These are phyloP conservation scores for Nitzschia sp. DNA, from an alignment of 108 stramenopile species.

Conservation along the genomic window DNA sequence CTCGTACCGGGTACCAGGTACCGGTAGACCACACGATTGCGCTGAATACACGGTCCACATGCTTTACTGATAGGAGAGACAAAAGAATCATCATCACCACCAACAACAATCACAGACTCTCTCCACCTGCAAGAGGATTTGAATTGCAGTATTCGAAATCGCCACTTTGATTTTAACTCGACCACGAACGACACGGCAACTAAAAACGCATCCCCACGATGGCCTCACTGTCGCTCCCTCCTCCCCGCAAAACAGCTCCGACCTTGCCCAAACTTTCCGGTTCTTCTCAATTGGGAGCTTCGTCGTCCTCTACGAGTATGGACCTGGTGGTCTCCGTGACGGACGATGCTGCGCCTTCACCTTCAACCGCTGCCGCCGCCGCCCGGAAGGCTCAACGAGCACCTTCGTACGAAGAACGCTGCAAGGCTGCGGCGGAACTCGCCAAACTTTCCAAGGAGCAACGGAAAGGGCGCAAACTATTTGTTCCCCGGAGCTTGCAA, in stretches of 20 bases:
- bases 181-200: not conserved
- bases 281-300: not conserved
- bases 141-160: too few species aligned
- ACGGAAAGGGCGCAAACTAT: conserved; percentile 60
- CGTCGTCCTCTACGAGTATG: not conserved
- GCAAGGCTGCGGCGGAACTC: conserved; percentile 60
- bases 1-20: too few species aligned
- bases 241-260: conserved; percentile 28
- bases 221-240: conserved; percentile 40
- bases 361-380: not conserved
- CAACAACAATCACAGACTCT: too few species aligned
- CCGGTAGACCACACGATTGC: too few species aligned
- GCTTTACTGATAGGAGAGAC: too few species aligned
- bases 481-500: conserved; percentile 86
- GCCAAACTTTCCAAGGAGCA: conserved; percentile 62
- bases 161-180: too few species aligned
- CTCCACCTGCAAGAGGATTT: too few species aligned
- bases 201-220: conserved; percentile 7
- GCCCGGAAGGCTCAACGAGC: conserved; percentile 17
- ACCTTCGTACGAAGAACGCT: conserved; percentile 75
- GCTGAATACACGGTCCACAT: too few species aligned
- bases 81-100: too few species aligned
- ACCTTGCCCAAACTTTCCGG: not conserved
- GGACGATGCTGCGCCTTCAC: not conserved
- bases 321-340: not conserved